A percentile compares a stretch with the other conserved stretches of the same genome.
phyloP scores from a whole-genome alignment of 768 basidiomycete genomes.

The Lactarius psammicola region DNA sequence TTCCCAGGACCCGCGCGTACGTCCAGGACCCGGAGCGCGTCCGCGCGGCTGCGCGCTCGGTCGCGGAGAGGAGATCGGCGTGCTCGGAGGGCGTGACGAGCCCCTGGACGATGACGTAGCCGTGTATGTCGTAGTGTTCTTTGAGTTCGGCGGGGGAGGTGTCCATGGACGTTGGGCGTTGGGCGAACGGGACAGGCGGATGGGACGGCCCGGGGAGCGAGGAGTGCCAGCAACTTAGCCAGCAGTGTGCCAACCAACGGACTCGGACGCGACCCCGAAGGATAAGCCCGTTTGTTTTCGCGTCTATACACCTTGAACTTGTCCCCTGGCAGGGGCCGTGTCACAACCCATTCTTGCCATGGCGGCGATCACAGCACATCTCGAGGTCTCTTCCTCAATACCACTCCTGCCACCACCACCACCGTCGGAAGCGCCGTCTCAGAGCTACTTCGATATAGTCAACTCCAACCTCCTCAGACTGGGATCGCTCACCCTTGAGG shows the following conservation, averaged over 20 bases:
- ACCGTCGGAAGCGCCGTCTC: background rate
- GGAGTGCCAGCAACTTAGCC: background rate
- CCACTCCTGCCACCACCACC: too few relatives aligned
- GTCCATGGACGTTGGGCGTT: background rate
- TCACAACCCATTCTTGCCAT: conserved; percentile 4
- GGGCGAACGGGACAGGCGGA: background rate
- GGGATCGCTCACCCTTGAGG: conserved; percentile 25
- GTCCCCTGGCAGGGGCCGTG: background rate
- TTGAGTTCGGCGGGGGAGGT: conserved; percentile 37
- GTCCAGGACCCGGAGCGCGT: conserved; percentile 65
- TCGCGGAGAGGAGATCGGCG: conserved; percentile 47
- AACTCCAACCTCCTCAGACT: conserved; percentile 24
- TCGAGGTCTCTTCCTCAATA: background rate
- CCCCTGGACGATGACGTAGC: conserved; percentile 61
- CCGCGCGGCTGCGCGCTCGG: conserved; percentile 47
- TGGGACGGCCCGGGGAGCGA: background rate
- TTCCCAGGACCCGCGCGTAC: conserved; percentile 67
- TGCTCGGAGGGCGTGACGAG: conserved; percentile 48
- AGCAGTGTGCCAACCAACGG: too few relatives aligned
- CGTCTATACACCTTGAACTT: background rate
- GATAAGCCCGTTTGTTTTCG: background rate
- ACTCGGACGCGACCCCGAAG: too few relatives aligned
- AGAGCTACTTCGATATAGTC: conserved; percentile 20
- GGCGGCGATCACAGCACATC: background rate
- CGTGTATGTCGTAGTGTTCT: conserved; percentile 55